phyloP scores from a whole-genome alignment of 345 rosid genomes.

The Carallia pectinifolia region DNA sequence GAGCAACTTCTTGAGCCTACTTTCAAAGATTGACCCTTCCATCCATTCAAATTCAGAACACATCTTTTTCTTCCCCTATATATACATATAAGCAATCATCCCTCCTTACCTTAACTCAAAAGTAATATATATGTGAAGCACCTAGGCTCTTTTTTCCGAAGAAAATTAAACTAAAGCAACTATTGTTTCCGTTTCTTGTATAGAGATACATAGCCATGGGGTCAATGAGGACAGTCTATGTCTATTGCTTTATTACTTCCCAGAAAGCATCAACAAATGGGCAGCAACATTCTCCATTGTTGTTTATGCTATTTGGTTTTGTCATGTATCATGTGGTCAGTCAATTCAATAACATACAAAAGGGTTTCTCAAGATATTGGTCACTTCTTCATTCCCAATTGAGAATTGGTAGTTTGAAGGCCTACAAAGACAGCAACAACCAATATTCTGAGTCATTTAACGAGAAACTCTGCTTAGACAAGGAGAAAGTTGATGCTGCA shows the following conservation, averaged over 20 bases:
- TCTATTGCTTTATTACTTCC: constrained; percentile 21
- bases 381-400: constrained; percentile 30
- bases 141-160: not conserved
- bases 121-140: not conserved
- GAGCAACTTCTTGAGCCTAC: constrained; percentile 25
- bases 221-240: not conserved
- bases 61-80: not conserved
- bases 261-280: constrained; percentile 31
- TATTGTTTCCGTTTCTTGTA: not conserved
- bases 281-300: constrained; percentile 16
- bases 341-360: constrained; percentile 21
- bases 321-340: constrained; percentile 22
- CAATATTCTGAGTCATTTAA: constrained; percentile 29
- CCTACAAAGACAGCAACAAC: constrained; percentile 20
- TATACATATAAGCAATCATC: constrained; percentile 1
- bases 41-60: not conserved
- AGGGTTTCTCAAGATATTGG: constrained; percentile 39
- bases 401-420: constrained; percentile 16
- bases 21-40: constrained; percentile 11
- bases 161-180: not conserved
- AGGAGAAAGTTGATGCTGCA: constrained; percentile 26
- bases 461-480: constrained; percentile 7
- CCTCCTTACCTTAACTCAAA: constrained; percentile 7
- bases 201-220: not conserved
- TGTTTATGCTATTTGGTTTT: constrained; percentile 27